These are phyloP conservation scores for Castanea mollissima DNA, from an alignment of 306 rosid genomes.

Conservation along the genomic window DNA sequence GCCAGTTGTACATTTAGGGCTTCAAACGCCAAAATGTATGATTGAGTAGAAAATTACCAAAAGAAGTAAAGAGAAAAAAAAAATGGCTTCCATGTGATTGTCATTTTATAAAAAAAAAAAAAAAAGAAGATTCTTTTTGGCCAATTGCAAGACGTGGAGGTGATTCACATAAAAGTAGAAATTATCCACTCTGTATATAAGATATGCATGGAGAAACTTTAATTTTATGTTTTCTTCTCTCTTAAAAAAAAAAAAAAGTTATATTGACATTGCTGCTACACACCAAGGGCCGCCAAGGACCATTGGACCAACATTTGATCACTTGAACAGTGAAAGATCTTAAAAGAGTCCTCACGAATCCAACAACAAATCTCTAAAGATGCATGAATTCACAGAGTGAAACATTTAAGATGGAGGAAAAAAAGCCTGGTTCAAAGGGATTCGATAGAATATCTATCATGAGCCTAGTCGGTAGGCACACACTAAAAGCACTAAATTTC, in stretches of 20 bases:
- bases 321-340: neutral
- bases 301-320: neutral
- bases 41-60: slow-evolving; percentile 11
- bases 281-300: neutral
- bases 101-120: too few relatives aligned
- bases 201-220: neutral
- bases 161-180: neutral
- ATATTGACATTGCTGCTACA: neutral
- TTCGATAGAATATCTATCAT: too few relatives aligned
- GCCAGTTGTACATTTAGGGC: neutral
- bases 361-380: neutral
- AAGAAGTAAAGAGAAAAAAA: neutral
- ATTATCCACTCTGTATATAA: neutral
- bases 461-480: too few relatives aligned
- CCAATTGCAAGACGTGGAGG: too few relatives aligned
- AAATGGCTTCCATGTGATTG: neutral
- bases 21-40: neutral
- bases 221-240: neutral
- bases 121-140: too few relatives aligned
- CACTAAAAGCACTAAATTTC: too few relatives aligned
- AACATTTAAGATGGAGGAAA: too few relatives aligned
- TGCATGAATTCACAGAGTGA: neutral
- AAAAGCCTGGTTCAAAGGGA: too few relatives aligned
- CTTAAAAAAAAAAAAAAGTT: too few relatives aligned
- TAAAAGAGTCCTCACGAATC: neutral